Conservation (phyloP, 805 yeast species). For the Sugiyamaella marilandica region DNA sequence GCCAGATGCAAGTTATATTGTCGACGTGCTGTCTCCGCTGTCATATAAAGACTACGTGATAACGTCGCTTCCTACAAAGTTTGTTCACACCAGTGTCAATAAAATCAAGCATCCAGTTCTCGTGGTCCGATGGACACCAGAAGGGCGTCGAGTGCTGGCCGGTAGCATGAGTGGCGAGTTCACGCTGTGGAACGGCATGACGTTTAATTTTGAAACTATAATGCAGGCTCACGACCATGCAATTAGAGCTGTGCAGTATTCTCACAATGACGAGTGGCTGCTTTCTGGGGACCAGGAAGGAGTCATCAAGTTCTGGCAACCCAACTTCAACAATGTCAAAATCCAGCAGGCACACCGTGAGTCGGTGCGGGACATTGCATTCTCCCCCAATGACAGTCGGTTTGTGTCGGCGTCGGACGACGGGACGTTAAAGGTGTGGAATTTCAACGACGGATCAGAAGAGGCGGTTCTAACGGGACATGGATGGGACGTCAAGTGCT, state of each 20-base stretch:
- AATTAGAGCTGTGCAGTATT: constrained; percentile 70
- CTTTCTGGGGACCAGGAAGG: constrained; percentile 94
- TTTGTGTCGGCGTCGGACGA: constrained; percentile 96
- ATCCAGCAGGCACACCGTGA: constrained; percentile 67
- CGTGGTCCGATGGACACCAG: constrained; percentile 94
- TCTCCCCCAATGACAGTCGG: constrained; percentile 84
- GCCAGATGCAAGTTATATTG: constrained; percentile 63
- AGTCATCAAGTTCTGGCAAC: constrained; percentile 91
- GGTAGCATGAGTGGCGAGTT: constrained; percentile 93
- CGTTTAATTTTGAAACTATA: constrained; percentile 91
- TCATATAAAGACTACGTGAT: constrained; percentile 46
- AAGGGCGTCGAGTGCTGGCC: constrained; percentile 83
- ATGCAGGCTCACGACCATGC: constrained; percentile 98
- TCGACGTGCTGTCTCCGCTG: constrained; percentile 56
- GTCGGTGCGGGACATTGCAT: constrained; percentile 79
- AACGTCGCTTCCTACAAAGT: constrained; percentile 65
- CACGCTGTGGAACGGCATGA: constrained; percentile 93
- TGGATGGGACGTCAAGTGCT: constrained; percentile 97
- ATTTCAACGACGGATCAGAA: constrained; percentile 83
- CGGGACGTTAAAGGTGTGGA: constrained; percentile 86
- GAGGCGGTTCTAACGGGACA: constrained; percentile 83
- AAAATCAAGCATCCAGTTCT: constrained; percentile 89
- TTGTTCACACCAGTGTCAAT: constrained; percentile 86
- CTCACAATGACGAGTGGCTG: constrained; percentile 92
- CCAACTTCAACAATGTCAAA: constrained; percentile 88